phyloP scores from a whole-genome alignment of 2,329 filamentous ascomycete genomes.

The Calonectria multiphialidica region DNA sequence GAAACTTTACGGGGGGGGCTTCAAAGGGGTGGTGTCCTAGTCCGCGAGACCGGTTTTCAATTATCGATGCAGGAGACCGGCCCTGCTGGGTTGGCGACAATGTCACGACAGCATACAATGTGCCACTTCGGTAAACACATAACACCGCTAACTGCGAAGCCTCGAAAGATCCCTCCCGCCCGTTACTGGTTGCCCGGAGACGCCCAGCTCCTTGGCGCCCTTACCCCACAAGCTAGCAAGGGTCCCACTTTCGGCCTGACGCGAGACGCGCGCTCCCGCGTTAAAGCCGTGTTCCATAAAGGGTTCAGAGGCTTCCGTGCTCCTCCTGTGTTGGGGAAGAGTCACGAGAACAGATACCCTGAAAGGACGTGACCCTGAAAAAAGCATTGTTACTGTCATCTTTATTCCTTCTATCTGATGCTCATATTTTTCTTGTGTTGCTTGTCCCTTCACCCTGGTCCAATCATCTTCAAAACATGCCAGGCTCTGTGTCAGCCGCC shows the following conservation, averaged over 20 bases:
- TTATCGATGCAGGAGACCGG: not conserved
- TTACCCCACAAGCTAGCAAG: slow-evolving; percentile 25
- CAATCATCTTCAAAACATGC: no score
- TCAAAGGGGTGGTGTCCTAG: not conserved
- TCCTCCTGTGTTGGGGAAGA: no score
- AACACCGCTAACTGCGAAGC: not conserved
- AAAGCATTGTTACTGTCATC: no score
- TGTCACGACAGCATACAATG: not conserved
- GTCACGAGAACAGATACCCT: no score
- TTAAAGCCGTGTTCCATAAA: slow-evolving; percentile 3
- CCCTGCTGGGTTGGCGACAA: not conserved
- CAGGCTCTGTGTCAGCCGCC: no score
- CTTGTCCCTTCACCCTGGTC: no score
- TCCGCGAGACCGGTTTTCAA: not conserved
- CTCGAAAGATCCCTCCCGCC: not conserved
- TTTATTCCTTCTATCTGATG: no score
- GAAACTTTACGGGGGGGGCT: not conserved
- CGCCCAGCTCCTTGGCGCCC: slow-evolving; percentile 12
- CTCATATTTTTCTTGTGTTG: no score
- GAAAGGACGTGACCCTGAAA: no score
- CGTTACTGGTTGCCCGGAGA: slow-evolving; percentile 22
- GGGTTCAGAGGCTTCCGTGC: not conserved
- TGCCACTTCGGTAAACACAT: slow-evolving; percentile 10
- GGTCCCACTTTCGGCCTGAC: slow-evolving; percentile 22
- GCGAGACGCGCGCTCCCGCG: slow-evolving; percentile 33